phyloP scores from a whole-genome alignment of 2,329 filamentous ascomycete species.

The Ramichloridium luteum region DNA sequence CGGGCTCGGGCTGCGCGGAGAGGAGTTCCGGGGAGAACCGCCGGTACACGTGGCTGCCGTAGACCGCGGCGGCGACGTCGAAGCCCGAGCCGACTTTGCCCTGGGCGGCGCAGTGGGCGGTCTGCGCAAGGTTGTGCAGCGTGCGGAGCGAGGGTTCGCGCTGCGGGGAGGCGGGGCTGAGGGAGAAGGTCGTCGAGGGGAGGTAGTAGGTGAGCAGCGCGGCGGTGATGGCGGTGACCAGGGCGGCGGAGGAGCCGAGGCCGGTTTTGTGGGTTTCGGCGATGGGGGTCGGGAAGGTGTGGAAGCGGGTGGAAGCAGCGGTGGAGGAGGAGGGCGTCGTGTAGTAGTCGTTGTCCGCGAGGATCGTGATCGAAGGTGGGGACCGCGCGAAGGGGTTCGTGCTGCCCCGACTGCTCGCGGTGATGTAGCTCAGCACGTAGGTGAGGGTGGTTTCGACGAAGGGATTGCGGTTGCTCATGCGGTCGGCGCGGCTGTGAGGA shows the following conservation, averaged over 20 bases:
- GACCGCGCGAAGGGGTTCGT: slow-evolving; percentile 43
- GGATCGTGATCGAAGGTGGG: slow-evolving; percentile 66
- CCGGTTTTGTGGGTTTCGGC: slow-evolving; percentile 84
- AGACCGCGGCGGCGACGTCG: slow-evolving; percentile 86
- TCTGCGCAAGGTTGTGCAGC: slow-evolving; percentile 88
- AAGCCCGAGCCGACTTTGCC: slow-evolving; percentile 95
- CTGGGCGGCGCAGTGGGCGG: slow-evolving; percentile 87
- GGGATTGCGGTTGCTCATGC: slow-evolving; percentile 50
- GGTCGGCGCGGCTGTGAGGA: slow-evolving; percentile 24
- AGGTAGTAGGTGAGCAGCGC: slow-evolving; percentile 68
- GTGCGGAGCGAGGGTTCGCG: slow-evolving; percentile 41
- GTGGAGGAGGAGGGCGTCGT: slow-evolving; percentile 47
- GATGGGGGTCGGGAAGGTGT: slow-evolving; percentile 64
- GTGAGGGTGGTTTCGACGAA: slow-evolving; percentile 87
- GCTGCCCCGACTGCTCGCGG: too few relatives aligned
- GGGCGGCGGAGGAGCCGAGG: slow-evolving; percentile 82
- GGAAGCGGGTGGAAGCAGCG: slow-evolving; percentile 45
- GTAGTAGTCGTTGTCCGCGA: slow-evolving; percentile 96
- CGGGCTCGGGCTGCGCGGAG: slow-evolving; percentile 52
- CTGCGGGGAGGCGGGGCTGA: slow-evolving; percentile 30
- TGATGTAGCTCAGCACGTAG: slow-evolving; percentile 77
- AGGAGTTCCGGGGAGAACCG: slow-evolving; percentile 81
- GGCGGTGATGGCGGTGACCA: slow-evolving; percentile 78
- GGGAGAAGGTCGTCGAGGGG: slow-evolving; percentile 41
- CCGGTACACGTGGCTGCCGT: slow-evolving; percentile 78